Evolutionary conservation across 768 basidiomycete genomes (phyloP).

Genomic region (Podaxis sp.): DNA sequence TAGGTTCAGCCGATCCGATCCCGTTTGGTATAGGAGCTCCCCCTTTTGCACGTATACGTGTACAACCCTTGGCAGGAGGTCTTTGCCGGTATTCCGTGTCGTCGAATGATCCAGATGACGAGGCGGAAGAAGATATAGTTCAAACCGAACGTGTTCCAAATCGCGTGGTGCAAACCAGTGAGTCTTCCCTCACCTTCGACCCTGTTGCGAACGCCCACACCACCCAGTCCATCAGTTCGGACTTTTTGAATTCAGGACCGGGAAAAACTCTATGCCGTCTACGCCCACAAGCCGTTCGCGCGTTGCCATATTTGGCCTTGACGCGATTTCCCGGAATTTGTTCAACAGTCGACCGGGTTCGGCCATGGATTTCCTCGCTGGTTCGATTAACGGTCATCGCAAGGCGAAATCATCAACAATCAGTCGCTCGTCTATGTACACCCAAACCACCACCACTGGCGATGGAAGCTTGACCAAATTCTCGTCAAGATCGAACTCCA

Average conservation of each 20-base stretch:
- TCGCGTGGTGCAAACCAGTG: constrained; percentile 82
- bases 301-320: constrained; percentile 86
- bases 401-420: constrained; percentile 64
- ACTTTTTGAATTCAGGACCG: constrained; percentile 84
- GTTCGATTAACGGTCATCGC: constrained; percentile 65
- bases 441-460: constrained; percentile 65
- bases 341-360: constrained; percentile 73
- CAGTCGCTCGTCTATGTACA: constrained; percentile 73
- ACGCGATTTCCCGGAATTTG: constrained; percentile 87
- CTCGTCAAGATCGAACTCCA: constrained; percentile 70
- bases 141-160: constrained; percentile 72
- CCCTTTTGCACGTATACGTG: constrained; percentile 77
- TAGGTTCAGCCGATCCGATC: constrained; percentile 73
- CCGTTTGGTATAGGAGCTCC: constrained; percentile 69
- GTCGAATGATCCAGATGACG: constrained; percentile 72
- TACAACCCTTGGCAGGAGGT: constrained; percentile 84
- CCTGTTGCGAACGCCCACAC: constrained; percentile 11
- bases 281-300: constrained; percentile 83
- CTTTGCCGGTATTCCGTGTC: constrained; percentile 77
- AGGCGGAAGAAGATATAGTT: constrained; percentile 80
- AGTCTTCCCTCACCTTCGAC: constrained; percentile 25
- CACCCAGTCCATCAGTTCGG: constrained; percentile 81
- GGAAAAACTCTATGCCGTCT: constrained; percentile 69
- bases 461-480: constrained; percentile 72
- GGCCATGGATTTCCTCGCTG: constrained; percentile 69